Evolutionary conservation across 768 basidiomycete genomes (phyloP), one percentile per base, ranked within the genome.

Genomic region (Lactarius vividus): DNA sequence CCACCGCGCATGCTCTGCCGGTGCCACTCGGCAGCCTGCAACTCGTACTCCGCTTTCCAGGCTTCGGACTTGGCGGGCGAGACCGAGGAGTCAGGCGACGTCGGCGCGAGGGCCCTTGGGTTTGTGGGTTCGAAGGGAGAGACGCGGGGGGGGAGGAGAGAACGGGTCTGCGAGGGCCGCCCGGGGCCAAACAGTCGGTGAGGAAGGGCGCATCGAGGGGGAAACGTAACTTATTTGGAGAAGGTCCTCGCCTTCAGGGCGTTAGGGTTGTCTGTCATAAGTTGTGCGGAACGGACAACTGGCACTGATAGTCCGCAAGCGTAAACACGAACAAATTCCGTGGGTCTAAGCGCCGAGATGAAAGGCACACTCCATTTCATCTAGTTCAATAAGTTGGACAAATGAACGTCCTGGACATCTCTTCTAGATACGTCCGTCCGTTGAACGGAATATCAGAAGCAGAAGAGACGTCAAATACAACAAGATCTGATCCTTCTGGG

Each of bases 21-120:
- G n/a, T n/a, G n/a, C n/a, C n/a, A n/a, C n/a, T n/a, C n/a, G n/a
- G n/a, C n/a, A n/a, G n/a, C n/a, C n/a, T n/a, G n/a, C n/a, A n/a
- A n/a, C 59, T 92, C 87, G 73, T 92, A 90, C 71, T 86, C 82
- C 16, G 77, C 76, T 71, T 88, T 87, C 88, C 88, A 91, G 9
- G 77, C 68, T 28, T 85, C 85, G 44, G 83, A 73, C 18, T 72
- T 66, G 58, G 64, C 70, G 6, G 70, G 42, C 3, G 71, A 73
- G 13, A 66, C 66, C n/a, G n/a, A n/a, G n/a, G n/a, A n/a, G n/a
- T n/a, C n/a, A n/a, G 69, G 16, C 4, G 69, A 56, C 18, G 69
- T 18, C 18, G 62, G 35, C 3, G 0, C 40, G 26, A 2, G 57
- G 20, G 7, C 4, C n/a, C n/a, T n/a, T n/a, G n/a, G n/a, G n/a